Evolutionary conservation across 495 filamentous ascomycete genomes (phyloP).

Genomic region (Chaetomium cochliodes): DNA sequence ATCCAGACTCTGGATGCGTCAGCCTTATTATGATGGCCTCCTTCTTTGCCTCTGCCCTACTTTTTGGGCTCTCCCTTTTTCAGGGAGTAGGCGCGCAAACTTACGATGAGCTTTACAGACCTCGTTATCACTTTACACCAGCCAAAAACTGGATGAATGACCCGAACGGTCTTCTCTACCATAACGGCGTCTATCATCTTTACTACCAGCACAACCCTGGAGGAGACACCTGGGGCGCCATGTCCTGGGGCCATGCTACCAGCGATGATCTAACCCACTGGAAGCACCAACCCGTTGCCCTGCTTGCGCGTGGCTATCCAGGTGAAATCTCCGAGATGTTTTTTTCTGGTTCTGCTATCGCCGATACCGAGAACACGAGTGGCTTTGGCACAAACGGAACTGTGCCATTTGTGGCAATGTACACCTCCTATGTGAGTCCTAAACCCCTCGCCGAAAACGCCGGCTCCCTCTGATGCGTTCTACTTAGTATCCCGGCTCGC

Average conservation of each 20-base stretch:
- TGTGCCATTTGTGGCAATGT: slow-evolving; percentile 11
- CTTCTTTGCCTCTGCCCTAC: slow-evolving; percentile 4
- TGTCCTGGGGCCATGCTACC: slow-evolving; percentile 10
- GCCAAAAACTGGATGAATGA: slow-evolving; percentile 11
- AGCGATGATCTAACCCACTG: slow-evolving; percentile 9
- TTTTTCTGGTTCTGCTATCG: slow-evolving; percentile 7
- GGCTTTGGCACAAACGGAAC: slow-evolving; percentile 7
- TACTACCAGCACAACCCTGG: slow-evolving; percentile 10
- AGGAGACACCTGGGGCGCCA: slow-evolving; percentile 10
- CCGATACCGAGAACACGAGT: slow-evolving; percentile 5
- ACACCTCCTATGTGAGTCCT: slow-evolving; percentile 9
- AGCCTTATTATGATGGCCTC: neutral
- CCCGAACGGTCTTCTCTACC: slow-evolving; percentile 2
- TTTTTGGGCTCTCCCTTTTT: slow-evolving; percentile 4
- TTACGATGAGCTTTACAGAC: slow-evolving; percentile 8
- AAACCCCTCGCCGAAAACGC: neutral
- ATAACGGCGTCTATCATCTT: slow-evolving; percentile 9
- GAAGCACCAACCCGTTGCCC: neutral
- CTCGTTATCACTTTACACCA: slow-evolving; percentile 8
- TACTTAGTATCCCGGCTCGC: slow-evolving; percentile 3
- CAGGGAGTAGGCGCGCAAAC: neutral
- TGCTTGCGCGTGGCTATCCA: slow-evolving; percentile 9
- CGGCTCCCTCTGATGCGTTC: neutral
- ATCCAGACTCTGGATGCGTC: neutral
- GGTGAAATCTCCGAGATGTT: slow-evolving; percentile 4